A percentile compares a stretch with the other conserved stretches of the same genome.
Evolutionary conservation across 169 alveolate species (phyloP).

Genomic region (Cyclospora cayetanensis): DNA sequence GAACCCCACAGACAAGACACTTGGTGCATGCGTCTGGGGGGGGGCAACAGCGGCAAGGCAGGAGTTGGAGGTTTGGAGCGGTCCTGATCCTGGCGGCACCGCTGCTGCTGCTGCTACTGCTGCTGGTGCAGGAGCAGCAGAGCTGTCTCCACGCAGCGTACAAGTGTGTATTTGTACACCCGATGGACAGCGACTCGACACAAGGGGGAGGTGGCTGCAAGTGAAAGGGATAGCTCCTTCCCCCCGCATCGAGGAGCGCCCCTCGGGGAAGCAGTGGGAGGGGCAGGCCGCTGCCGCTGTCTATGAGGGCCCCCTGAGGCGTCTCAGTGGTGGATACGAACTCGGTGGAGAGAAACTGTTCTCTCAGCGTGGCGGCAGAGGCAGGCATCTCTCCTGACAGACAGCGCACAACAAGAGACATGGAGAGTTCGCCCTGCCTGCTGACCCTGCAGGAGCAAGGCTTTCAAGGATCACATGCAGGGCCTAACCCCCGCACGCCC

Average conservation of each 20-base stretch:
- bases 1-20: too few species aligned
- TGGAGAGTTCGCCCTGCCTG: too few species aligned
- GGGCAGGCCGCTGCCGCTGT: background rate
- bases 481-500: too few species aligned
- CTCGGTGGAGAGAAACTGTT: constrained; percentile 36
- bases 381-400: background rate
- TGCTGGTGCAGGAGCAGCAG: background rate
- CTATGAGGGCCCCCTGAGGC: background rate
- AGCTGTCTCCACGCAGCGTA: too few species aligned
- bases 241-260: background rate
- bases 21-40: too few species aligned
- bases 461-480: too few species aligned
- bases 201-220: constrained; percentile 20
- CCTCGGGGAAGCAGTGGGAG: constrained; percentile 13
- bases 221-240: constrained; percentile 8
- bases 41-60: too few species aligned
- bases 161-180: too few species aligned
- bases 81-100: too few species aligned
- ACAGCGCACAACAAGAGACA: too few species aligned
- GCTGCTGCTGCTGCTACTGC: background rate
- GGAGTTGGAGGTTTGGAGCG: too few species aligned
- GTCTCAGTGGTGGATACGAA: constrained; percentile 11
- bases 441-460: too few species aligned
- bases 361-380: background rate
- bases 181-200: background rate